Evolutionary conservation across 2,329 filamentous ascomycete genomes (phyloP).

Genomic region (Blastomyces percursus): DNA sequence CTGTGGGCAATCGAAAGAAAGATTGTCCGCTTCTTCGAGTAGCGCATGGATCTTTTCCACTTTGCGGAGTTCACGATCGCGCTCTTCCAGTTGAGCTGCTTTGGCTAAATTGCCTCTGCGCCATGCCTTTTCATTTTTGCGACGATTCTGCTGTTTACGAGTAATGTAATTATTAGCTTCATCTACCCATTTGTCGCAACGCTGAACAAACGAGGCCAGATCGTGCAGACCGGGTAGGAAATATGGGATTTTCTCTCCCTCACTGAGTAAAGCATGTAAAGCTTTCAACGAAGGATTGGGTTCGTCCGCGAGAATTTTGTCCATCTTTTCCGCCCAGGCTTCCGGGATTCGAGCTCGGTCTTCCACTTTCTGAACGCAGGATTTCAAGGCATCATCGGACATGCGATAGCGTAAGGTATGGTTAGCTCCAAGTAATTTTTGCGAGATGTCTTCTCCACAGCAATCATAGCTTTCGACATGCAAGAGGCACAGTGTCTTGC

Average conservation of each 20-base stretch:
- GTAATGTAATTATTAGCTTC: conserved; percentile 94
- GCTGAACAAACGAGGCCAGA: conserved; percentile 81
- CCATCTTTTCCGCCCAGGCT: conserved; percentile 80
- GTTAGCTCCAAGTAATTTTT: conserved; percentile 57
- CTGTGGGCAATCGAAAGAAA: conserved; percentile 89
- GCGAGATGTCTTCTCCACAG: conserved; percentile 56
- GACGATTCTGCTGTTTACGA: conserved; percentile 92
- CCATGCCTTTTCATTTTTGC: conserved; percentile 85
- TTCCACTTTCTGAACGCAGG: conserved; percentile 61
- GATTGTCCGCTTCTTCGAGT: conserved; percentile 68
- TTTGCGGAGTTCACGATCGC: conserved; percentile 72
- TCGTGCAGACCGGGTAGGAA: conserved; percentile 71
- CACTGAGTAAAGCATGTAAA: conserved; percentile 70
- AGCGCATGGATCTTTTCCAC: conserved; percentile 80
- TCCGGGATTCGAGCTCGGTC: conserved; percentile 83
- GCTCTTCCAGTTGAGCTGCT: conserved; percentile 72
- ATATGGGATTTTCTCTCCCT: conserved; percentile 94
- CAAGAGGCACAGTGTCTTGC: conserved; percentile 69
- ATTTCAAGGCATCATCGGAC: conserved; percentile 56
- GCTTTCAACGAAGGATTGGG: conserved; percentile 75
- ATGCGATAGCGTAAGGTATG: conserved; percentile 72
- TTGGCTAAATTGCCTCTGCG: conserved; percentile 59
- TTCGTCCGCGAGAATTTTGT: conserved; percentile 72
- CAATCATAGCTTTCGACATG: conserved; percentile 75
- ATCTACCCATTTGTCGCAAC: conserved; percentile 96